Percentiles rank a stretch among this genome's conserved stretches.
These are phyloP conservation scores for Neurospora crassa DNA, from an alignment of 2,329 filamentous ascomycete species.

Conservation along the genomic window DNA sequence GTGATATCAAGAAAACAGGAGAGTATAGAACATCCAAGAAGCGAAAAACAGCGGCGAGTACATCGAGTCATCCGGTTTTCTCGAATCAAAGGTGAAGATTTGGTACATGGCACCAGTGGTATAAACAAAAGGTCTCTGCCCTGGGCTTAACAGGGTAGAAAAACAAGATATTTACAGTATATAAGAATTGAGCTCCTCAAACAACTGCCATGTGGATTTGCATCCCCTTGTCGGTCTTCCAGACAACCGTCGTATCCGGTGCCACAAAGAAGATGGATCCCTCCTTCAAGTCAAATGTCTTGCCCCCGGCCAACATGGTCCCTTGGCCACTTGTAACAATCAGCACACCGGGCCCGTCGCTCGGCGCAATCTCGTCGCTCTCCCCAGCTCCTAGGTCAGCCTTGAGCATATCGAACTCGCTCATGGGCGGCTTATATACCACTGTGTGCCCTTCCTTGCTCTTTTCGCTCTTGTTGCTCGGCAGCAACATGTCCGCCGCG, in stretches of 20 bases:
- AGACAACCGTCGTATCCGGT: conserved; percentile 32
- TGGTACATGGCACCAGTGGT: neutral
- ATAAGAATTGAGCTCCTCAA: conserved; percentile 1
- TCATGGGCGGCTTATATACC: conserved; percentile 56
- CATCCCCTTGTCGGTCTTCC: conserved; percentile 23
- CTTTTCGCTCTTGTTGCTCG: conserved; percentile 35
- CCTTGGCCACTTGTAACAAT: conserved; percentile 53
- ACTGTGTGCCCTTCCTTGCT: conserved; percentile 51
- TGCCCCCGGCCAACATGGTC: conserved; percentile 42
- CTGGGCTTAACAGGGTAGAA: neutral
- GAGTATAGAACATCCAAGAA: neutral
- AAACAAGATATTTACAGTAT: neutral
- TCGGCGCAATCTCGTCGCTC: conserved; percentile 43
- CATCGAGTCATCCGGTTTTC: neutral
- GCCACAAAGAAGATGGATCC: conserved; percentile 61
- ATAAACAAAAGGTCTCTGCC: neutral
- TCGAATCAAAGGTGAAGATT: neutral
- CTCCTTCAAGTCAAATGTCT: conserved; percentile 44
- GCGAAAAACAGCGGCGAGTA: neutral
- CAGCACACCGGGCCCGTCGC: conserved; percentile 53
- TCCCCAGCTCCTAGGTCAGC: conserved; percentile 48
- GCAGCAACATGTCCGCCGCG: conserved; percentile 45
- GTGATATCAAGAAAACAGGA: neutral
- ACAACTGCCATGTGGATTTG: conserved; percentile 30
- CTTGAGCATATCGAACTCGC: conserved; percentile 61